Conservation (phyloP, 768 basidiomycete genomes). For the Mycena rebaudengoi region DNA sequence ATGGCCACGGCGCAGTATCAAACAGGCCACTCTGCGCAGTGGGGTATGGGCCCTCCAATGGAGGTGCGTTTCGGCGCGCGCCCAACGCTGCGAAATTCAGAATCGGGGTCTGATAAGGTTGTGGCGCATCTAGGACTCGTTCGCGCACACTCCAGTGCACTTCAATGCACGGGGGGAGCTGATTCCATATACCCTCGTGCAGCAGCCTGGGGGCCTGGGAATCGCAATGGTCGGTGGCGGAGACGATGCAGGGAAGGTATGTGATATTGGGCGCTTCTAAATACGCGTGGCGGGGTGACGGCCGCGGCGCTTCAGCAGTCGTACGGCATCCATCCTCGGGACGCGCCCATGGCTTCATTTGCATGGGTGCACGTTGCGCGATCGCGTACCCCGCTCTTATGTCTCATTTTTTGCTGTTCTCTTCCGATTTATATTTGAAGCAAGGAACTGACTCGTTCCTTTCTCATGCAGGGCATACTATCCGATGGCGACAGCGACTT, state of each 20-base stretch:
- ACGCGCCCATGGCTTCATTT: no score
- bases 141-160: not conserved
- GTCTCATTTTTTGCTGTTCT: no score
- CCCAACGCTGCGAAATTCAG: no score
- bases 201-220: not conserved
- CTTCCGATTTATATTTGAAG: not conserved
- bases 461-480: not conserved
- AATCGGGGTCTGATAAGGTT: no score
- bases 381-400: no score
- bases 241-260: not conserved
- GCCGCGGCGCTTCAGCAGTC: no score
- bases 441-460: not conserved
- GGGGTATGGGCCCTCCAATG: no score
- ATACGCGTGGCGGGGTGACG: not conserved
- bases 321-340: no score
- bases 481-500: not conserved
- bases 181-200: slow-evolving; percentile 15
- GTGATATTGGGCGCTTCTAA: not conserved
- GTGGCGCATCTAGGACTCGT: not conserved
- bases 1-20: no score
- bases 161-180: slow-evolving; percentile 25
- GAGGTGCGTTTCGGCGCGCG: no score
- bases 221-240: not conserved
- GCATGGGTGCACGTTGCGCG: no score
- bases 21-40: no score